phyloP scores from a whole-genome alignment of 2,329 filamentous ascomycete species.

The Aspergillus sp. region DNA sequence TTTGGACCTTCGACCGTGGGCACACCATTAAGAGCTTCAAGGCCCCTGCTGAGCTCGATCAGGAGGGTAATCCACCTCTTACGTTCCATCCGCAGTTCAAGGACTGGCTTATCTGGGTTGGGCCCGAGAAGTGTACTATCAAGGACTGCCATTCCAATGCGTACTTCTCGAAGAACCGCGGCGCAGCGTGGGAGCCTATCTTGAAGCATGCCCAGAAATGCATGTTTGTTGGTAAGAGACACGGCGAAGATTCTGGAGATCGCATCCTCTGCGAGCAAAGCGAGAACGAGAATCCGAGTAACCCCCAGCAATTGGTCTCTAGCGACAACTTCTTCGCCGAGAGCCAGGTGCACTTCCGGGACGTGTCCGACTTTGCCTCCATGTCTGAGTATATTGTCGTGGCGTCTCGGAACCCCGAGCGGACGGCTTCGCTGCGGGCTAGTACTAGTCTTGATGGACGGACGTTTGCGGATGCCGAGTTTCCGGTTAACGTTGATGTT shows the following conservation, averaged over 20 bases:
- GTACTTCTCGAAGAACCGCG: conserved; percentile 69
- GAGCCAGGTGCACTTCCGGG: conserved; percentile 53
- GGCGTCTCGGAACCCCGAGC: conserved; percentile 56
- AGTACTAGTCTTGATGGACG: conserved; percentile 78
- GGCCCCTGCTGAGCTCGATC: conserved; percentile 55
- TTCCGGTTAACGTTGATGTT: conserved; percentile 76
- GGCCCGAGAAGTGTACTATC: conserved; percentile 58
- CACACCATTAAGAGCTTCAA: conserved; percentile 65
- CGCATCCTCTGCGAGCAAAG: conserved; percentile 59
- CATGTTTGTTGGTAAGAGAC: conserved; percentile 60
- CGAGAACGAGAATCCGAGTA: conserved; percentile 54
- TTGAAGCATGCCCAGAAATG: conserved; percentile 70
- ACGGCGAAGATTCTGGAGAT: conserved; percentile 15
- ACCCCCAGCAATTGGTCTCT: conserved; percentile 61
- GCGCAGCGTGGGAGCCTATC: conserved; percentile 67
- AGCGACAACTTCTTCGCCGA: conserved; percentile 67
- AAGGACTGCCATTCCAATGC: conserved; percentile 63
- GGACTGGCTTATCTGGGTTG: conserved; percentile 90
- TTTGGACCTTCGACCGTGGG: conserved; percentile 75
- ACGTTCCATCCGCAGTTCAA: conserved; percentile 76
- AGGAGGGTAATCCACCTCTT: conserved; percentile 46
- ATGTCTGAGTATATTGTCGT: conserved; percentile 97
- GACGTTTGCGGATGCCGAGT: conserved; percentile 72
- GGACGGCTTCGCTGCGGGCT: conserved; percentile 62
- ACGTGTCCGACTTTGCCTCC: conserved; percentile 78